Evolutionary conservation across 2,329 filamentous ascomycete species (phyloP), one percentile per base, ranked within the genome.

Genomic region (Furcasterigmium furcatum): DNA sequence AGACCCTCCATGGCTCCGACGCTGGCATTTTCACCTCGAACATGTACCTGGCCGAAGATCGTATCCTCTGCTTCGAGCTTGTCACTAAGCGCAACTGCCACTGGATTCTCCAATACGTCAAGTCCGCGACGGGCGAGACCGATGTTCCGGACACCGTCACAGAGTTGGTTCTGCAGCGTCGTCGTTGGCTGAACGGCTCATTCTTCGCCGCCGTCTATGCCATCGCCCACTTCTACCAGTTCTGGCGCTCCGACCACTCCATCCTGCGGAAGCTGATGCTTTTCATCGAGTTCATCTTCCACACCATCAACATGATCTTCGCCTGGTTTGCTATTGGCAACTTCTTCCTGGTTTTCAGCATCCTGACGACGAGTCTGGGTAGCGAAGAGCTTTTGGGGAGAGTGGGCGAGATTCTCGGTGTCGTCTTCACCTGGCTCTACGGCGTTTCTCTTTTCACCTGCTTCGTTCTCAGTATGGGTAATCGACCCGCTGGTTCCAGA

Each of bases 311-410:
- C 76, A 96, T 97, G 89, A 79, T 99, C 61, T 99, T 97, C 65
- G 91, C 94, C 44, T 99, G 94, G 94, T 97, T 99, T 63, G 90
- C 87, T 58, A 94, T 97, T 60, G 88, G 94, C 61, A 99, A 99
- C 72, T 99, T 99, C 79, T 99, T 97, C 79, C 73, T 99, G 61
- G 92, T 99, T 56, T 99, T 99, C 75, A 91, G 91, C 66, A 97
- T 99, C 62, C 74, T 99, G 53, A 97, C 92, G 1, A 86, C 84
- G 10, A 96, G 91, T 58, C 74, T 99, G 53, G 87, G 89, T 38
- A 76, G 80, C 21, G 57, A 70, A 0, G 66, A 78, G 25, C 77
- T 96, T 21, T 78, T 96, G 2, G 89, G 91, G 41, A 84, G 79
- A 5, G 82, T 82, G 9, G 94, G 94, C 44, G 81, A 81, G 32